These are phyloP conservation scores for Aspergillus melleus DNA, from an alignment of 2,329 filamentous ascomycete species.

Conservation along the genomic window DNA sequence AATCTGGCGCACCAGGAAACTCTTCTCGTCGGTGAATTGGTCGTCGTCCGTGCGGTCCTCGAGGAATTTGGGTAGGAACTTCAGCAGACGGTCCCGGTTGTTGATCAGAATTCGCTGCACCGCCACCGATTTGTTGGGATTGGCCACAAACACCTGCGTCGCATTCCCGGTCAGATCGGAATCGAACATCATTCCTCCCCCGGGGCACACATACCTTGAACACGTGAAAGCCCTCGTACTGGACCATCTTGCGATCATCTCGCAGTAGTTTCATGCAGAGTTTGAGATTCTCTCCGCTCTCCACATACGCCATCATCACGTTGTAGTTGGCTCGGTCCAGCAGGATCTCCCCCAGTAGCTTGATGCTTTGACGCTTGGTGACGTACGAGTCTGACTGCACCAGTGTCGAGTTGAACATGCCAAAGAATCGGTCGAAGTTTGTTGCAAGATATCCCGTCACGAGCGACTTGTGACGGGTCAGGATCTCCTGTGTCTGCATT, in stretches of 20 bases:
- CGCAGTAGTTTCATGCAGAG: conserved; percentile 96
- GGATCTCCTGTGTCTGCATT: conserved; percentile 65
- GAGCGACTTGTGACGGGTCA: conserved; percentile 90
- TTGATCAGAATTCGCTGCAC: conserved; percentile 95
- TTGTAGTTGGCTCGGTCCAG: conserved; percentile 95
- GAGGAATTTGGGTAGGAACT: conserved; percentile 86
- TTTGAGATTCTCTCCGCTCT: conserved; percentile 92
- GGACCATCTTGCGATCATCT: conserved; percentile 97
- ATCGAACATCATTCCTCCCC: background rate
- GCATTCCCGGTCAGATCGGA: conserved; percentile 28
- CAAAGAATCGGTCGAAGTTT: conserved; percentile 93
- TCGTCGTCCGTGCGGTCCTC: conserved; percentile 96
- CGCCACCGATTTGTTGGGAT: conserved; percentile 94
- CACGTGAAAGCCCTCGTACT: conserved; percentile 98
- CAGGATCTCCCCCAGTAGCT: conserved; percentile 90
- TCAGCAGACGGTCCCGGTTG: conserved; percentile 87
- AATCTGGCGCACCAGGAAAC: conserved; percentile 95
- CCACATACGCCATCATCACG: conserved; percentile 97
- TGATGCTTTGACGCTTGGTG: conserved; percentile 97
- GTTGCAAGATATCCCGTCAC: conserved; percentile 83
- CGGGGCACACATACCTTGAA: conserved; percentile 67
- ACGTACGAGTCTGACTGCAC: conserved; percentile 95
- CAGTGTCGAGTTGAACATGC: conserved; percentile 81
- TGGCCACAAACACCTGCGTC: conserved; percentile 84
- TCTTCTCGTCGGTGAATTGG: conserved; percentile 97